Evolutionary conservation across 2,329 filamentous ascomycete species (phyloP), one percentile per base, ranked within the genome.

Genomic region (Nothophaeocryptopus gaeumannii): DNA sequence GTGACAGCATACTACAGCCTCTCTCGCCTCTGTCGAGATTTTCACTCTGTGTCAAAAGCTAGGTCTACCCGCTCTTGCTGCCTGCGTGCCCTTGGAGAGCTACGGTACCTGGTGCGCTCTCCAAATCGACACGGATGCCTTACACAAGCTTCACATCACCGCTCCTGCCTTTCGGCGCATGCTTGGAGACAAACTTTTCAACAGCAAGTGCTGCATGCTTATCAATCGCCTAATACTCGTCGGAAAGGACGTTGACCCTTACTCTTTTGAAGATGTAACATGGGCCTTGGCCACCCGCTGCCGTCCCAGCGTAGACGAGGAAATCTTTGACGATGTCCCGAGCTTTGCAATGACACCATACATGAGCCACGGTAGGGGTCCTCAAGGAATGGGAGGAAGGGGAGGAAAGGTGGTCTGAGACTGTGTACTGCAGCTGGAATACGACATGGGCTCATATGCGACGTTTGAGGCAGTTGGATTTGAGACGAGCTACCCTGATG

Each of bases 231-330:
- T 39, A 9, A 11, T 39, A 12, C 37, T 39, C 12, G 29, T 39
- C n/a, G 13, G 30, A n/a, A 32, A 45, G 26, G 41, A 45, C 7
- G 33, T 45, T 26, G 41, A 45, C 31, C 14, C 32, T 3, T 32
- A 45, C 13, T 15, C 30, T 7, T 45, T 34, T 12, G 32, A 45
- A n/a, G 26, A 33, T 32, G 32, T 45, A 11, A 45, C 32, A 9
- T 45, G 41, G 41, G 41, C 41, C 7, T 35, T 32, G 31, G n/a
- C 31, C 10, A 45, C 41, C 14, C 31, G 41, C n/a, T 45, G 41
- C 26, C 41, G 41, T 5, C 41, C 41, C 29, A 32, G 41, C 13
- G 16, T 15, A n/a, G 41, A 45, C 16, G 41, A 45, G 16, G 30
- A 45, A 7, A 32, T 45, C 13, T 45, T 45, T 13, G 31, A 45